These are phyloP conservation scores for Quercus gilva DNA, from an alignment of 306 rosid genomes.

Conservation along the genomic window DNA sequence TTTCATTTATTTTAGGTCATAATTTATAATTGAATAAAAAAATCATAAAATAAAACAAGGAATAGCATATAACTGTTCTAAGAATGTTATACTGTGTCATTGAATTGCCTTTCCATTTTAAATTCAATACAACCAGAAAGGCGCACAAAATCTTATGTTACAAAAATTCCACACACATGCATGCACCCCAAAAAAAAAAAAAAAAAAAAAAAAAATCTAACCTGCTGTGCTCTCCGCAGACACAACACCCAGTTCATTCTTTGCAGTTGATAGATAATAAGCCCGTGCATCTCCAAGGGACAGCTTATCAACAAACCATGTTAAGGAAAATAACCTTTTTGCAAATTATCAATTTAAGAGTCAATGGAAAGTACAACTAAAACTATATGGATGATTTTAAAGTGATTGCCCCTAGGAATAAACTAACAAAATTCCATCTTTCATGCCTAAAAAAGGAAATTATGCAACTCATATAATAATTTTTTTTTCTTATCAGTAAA, in stretches of 20 bases:
- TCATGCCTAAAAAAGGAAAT: not conserved
- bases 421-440: not conserved
- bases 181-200: not conserved
- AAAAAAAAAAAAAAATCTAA: conserved; percentile 26
- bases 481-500: too few relatives aligned
- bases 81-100: not conserved
- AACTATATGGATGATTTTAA: not conserved
- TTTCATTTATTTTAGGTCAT: too few relatives aligned
- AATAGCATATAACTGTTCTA: not conserved
- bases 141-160: not conserved
- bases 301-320: conserved; percentile 46
- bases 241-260: conserved; percentile 88
- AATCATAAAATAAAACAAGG: too few relatives aligned
- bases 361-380: not conserved
- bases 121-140: not conserved
- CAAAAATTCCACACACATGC: not conserved
- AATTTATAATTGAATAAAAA: too few relatives aligned
- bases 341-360: not conserved
- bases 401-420: not conserved
- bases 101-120: not conserved
- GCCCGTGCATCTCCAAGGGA: conserved; percentile 97
- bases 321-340: conserved; percentile 25
- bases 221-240: conserved; percentile 90
- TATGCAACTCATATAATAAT: not conserved
- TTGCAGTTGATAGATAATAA: conserved; percentile 81